phyloP scores from a whole-genome alignment of 768 basidiomycete species.

The Trametes cubensis region DNA sequence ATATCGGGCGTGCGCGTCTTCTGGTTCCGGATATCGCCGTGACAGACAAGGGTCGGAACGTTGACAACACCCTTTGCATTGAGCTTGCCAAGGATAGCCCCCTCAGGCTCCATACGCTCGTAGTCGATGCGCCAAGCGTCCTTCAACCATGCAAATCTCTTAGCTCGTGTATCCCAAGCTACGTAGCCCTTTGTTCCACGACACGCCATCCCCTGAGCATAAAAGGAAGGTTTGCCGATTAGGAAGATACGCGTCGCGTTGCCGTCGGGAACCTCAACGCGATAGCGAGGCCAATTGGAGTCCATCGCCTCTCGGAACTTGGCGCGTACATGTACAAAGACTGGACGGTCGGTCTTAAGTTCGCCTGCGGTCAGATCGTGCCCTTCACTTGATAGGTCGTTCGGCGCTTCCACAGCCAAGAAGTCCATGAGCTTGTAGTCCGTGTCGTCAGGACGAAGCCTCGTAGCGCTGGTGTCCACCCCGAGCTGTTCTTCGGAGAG shows the following conservation, averaged over 20 bases:
- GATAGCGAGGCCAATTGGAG: conserved; percentile 7
- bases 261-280: conserved; percentile 1
- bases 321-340: conserved; percentile 4
- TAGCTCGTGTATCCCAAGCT: conserved; percentile 1
- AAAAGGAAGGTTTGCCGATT: not conserved
- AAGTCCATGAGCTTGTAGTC: not conserved
- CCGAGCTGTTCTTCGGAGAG: not conserved
- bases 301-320: not conserved
- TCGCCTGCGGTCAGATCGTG: not conserved
- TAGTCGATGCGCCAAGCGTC: not conserved
- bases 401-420: not conserved
- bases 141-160: not conserved
- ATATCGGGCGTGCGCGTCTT: not conserved
- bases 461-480: not conserved
- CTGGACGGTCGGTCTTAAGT: not conserved
- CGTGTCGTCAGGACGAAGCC: not conserved
- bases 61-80: not conserved
- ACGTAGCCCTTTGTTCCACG: conserved; percentile 18
- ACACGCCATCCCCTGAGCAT: not conserved
- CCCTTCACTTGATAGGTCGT: not conserved
- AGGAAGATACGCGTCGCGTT: not conserved
- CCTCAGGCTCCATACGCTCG: not conserved
- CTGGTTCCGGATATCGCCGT: not conserved
- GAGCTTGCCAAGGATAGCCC: not conserved
- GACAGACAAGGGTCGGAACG: not conserved